A percentile compares a stretch with the other conserved stretches of the same genome.
Evolutionary conservation across 2,329 filamentous ascomycete genomes (phyloP).

Genomic region (Aureobasidium sp.): DNA sequence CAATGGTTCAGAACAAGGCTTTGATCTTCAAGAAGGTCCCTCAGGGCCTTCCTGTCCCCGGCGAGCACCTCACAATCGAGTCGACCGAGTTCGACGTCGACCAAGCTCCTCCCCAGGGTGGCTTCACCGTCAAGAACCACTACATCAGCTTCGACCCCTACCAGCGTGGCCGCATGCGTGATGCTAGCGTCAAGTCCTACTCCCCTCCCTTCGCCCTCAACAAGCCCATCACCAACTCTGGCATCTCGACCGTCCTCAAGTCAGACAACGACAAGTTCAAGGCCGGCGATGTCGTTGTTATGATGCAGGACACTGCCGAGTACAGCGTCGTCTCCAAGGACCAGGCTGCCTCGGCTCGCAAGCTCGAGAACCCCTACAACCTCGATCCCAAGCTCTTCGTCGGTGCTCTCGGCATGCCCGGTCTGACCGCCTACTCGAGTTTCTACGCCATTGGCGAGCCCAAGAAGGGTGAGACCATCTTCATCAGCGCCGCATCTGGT

Average conservation of each 20-base stretch:
- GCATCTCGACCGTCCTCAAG: slow-evolving; percentile 63
- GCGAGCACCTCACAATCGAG: slow-evolving; percentile 64
- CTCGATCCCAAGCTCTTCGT: slow-evolving; percentile 63
- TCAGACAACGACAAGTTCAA: slow-evolving; percentile 58
- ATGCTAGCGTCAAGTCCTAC: slow-evolving; percentile 60
- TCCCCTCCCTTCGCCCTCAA: slow-evolving; percentile 54
- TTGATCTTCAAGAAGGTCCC: slow-evolving; percentile 68
- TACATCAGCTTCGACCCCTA: slow-evolving; percentile 80
- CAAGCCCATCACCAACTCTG: slow-evolving; percentile 57
- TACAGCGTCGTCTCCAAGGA: slow-evolving; percentile 54
- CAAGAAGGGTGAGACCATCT: slow-evolving; percentile 73
- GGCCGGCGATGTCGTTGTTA: slow-evolving; percentile 59
- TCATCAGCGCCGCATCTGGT: slow-evolving; percentile 71
- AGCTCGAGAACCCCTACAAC: slow-evolving; percentile 62
- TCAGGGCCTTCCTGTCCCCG: slow-evolving; percentile 58
- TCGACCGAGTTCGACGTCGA: slow-evolving; percentile 61
- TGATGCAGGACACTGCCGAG: slow-evolving; percentile 40
- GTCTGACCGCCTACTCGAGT: slow-evolving; percentile 66
- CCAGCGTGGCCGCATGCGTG: slow-evolving; percentile 72
- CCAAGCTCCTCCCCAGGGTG: slow-evolving; percentile 53
- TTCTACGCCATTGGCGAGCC: slow-evolving; percentile 70
- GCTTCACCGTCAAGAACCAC: slow-evolving; percentile 62
- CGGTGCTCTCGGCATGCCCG: slow-evolving; percentile 72
- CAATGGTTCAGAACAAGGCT: slow-evolving; percentile 61
- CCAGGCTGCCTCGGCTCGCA: slow-evolving; percentile 39